These are phyloP conservation scores for Dactylonectria macrodidyma DNA, from an alignment of 2,329 filamentous ascomycete genomes.

Conservation along the genomic window DNA sequence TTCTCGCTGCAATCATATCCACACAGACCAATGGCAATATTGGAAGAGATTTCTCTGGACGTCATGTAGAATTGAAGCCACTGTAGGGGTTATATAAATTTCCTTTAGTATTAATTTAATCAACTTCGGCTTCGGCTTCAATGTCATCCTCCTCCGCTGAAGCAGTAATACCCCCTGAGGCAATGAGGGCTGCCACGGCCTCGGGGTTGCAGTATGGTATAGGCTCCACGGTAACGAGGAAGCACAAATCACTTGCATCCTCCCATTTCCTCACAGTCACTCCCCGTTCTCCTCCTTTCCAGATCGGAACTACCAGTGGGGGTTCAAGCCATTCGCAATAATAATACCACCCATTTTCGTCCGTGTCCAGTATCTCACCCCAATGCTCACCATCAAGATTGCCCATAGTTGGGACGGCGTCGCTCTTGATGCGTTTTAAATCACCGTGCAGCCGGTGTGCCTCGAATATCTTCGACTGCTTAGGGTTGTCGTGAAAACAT, in stretches of 20 bases:
- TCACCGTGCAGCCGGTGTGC: conserved; percentile 9
- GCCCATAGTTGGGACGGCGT: neutral
- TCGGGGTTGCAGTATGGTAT: too few relatives aligned
- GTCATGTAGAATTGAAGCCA: too few relatives aligned
- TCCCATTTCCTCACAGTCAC: conserved; percentile 11
- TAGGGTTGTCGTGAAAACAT: conserved; percentile 14
- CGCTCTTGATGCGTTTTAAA: conserved; percentile 3
- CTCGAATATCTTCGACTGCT: neutral
- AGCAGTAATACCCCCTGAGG: too few relatives aligned
- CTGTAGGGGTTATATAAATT: too few relatives aligned
- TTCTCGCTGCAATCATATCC: too few relatives aligned
- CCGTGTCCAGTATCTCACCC: neutral
- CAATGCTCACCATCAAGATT: conserved; percentile 5
- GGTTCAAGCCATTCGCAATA: conserved; percentile 6
- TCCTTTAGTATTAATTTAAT: too few relatives aligned
- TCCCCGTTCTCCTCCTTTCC: conserved; percentile 16
- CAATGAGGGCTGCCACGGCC: too few relatives aligned
- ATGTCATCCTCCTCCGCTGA: too few relatives aligned
- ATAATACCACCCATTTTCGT: neutral
- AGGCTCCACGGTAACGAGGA: too few relatives aligned
- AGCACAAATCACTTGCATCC: neutral
- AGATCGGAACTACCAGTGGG: neutral
- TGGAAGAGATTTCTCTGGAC: too few relatives aligned
- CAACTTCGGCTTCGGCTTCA: too few relatives aligned
- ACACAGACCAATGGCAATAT: too few relatives aligned